Base-by-base conservation (phyloP, 805 yeast species). In the Cyberlindnera sargentensis region DNA sequence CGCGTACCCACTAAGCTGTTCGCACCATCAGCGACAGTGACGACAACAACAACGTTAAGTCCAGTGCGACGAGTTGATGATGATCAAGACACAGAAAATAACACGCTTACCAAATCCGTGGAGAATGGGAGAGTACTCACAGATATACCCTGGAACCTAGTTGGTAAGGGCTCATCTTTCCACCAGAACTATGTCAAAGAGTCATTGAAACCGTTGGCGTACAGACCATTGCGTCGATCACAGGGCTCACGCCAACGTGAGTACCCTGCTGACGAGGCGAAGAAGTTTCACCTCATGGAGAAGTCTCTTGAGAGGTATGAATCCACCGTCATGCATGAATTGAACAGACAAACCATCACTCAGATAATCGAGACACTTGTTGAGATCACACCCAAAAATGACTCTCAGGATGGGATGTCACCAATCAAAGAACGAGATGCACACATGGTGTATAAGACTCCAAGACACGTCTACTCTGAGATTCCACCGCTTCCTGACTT, bases 401-500 rank as follows among this genome's bases (percentile, higher is more conserved):
- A 34, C n/a, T 43, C 42, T 29, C 40, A 32, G 34, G 43, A 47
- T 36, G 42, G 40, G 20, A 34, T 30, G 9, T 44, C 56, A 5
- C 47, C 42, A n/a, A 51, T 51, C 8, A 40, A 20, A 32, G 29
- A 36, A 35, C 50, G 42, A 23, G 47, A 43, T 31, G 5, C 31
- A 8, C 27, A 36, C 2, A 34, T 24, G 9, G 36, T 30, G 4
- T 37, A 29, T 2, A 37, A 28, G 9, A 28, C 39, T 11, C 55
- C 51, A 1, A 53, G 53, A 20, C 50, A 56, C 26, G 45, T 51
- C 4, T 63, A 57, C 33, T 46, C 52, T 1, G 71, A 67, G 38
- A 47, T 70, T 0, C 73, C 73, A 3, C 51, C 53, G n/a, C 44
- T 67, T 2, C 66, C 71, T 2, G 49, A 60, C 29, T 62, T 69